Conservation (phyloP, 805 yeast genomes). For the Blastobotrys chiropterorum region DNA sequence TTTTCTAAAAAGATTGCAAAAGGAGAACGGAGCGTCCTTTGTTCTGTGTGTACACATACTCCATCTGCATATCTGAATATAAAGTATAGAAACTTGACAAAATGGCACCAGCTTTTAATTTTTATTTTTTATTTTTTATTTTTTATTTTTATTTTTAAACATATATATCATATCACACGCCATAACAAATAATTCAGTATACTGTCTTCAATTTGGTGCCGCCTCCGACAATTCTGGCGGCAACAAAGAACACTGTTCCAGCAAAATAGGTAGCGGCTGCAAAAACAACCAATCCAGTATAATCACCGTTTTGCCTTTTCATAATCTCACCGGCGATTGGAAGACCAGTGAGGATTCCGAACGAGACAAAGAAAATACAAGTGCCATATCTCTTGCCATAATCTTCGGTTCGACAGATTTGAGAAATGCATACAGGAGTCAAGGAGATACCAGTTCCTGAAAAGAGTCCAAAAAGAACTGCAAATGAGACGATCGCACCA, state of each 20-base stretch:
- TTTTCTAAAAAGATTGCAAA: too few relatives aligned
- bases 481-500: constrained; percentile 44
- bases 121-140: neutral
- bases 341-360: constrained; percentile 33
- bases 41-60: neutral
- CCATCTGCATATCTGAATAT: neutral
- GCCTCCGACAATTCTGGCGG: constrained; percentile 24
- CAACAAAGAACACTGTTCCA: constrained; percentile 21
- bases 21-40: too few relatives aligned
- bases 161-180: neutral
- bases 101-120: neutral
- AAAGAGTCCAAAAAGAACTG: constrained; percentile 50
- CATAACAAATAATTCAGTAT: constrained; percentile 8
- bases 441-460: constrained; percentile 57
- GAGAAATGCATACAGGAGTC: constrained; percentile 65
- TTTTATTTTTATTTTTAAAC: neutral
- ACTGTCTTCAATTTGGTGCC: constrained; percentile 20
- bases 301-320: constrained; percentile 21
- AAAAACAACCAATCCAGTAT: constrained; percentile 29
- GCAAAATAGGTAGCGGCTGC: constrained; percentile 27
- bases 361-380: constrained; percentile 44
- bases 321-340: constrained; percentile 33
- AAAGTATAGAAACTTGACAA: neutral
- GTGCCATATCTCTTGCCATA: constrained; percentile 69
- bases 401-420: constrained; percentile 53